phyloP scores from a whole-genome alignment of 257 asterid species.

The Solanum clarkiae region DNA sequence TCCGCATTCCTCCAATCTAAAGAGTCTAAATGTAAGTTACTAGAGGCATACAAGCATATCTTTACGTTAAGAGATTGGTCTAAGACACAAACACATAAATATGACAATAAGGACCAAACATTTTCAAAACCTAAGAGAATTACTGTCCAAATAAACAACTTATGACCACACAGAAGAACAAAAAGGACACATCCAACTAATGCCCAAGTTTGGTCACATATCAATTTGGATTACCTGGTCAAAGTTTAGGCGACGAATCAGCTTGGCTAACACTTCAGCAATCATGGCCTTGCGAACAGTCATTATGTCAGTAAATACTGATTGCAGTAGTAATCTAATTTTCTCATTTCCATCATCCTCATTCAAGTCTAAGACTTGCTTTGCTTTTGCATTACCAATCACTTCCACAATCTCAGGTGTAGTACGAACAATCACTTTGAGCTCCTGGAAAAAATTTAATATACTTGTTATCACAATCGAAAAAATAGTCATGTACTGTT shows the following conservation, averaged over 20 bases:
- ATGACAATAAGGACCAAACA: neutral
- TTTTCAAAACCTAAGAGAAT: neutral
- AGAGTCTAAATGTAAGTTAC: neutral
- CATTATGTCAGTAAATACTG: slow-evolving; percentile 66
- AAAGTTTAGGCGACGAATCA: slow-evolving; percentile 48
- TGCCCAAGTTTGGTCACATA: neutral
- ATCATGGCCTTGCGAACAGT: slow-evolving; percentile 42
- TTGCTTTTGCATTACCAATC: slow-evolving; percentile 41
- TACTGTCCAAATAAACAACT: neutral
- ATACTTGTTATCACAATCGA: neutral
- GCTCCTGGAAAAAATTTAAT: slow-evolving; percentile 42
- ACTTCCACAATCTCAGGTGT: slow-evolving; percentile 90
- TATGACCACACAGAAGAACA: neutral
- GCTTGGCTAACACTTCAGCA: slow-evolving; percentile 37
- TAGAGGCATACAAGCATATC: neutral
- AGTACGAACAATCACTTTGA: slow-evolving; percentile 42
- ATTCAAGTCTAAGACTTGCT: slow-evolving; percentile 23
- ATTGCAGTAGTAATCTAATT: slow-evolving; percentile 42
- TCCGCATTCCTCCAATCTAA: neutral
- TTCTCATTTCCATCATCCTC: slow-evolving; percentile 41
- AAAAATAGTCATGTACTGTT: neutral
- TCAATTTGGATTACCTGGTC: slow-evolving; percentile 32
- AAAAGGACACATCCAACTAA: neutral
- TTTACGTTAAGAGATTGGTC: neutral
- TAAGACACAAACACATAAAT: neutral